phyloP scores from a whole-genome alignment of 371 early-diverging fungal genomes.

The Rhizomucor pusillus region DNA sequence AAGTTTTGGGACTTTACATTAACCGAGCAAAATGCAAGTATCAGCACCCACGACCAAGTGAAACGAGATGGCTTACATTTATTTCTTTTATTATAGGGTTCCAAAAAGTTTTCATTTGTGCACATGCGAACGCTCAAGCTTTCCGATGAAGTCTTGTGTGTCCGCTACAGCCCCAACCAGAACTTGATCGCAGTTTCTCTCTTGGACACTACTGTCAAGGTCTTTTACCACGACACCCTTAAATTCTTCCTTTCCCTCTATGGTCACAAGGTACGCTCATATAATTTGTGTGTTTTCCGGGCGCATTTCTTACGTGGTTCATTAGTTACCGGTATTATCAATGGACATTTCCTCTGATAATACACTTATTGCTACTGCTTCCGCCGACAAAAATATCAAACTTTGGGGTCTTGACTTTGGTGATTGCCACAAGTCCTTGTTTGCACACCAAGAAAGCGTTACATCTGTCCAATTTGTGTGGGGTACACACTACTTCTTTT shows the following conservation, averaged over 20 bases:
- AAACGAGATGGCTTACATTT: no score
- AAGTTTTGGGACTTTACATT: conserved; percentile 95
- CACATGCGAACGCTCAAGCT: conserved; percentile 91
- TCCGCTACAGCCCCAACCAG: conserved; percentile 82
- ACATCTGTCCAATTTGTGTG: conserved; percentile 86
- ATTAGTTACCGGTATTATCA: conserved; percentile 80
- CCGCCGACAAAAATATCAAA: conserved; percentile 95
- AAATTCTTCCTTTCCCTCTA: conserved; percentile 95
- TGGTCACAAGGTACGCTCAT: conserved; percentile 88
- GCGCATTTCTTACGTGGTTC: background rate
- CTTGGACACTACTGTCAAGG: conserved; percentile 93
- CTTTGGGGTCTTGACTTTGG: conserved; percentile 99
- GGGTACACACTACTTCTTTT: conserved; percentile 94
- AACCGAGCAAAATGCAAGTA: conserved; percentile 25
- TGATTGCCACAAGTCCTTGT: conserved; percentile 93
- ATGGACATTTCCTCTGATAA: conserved; percentile 97
- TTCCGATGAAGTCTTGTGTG: conserved; percentile 90
- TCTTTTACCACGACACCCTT: conserved; percentile 93
- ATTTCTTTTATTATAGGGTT: conserved; percentile 8
- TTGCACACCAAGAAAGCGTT: conserved; percentile 92
- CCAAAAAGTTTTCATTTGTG: conserved; percentile 69
- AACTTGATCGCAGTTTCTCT: conserved; percentile 87
- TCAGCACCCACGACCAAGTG: background rate
- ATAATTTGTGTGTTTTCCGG: no score
- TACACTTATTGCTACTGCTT: conserved; percentile 83